Base-by-base conservation (phyloP, 768 basidiomycete species). In the Mycena latifolia region DNA sequence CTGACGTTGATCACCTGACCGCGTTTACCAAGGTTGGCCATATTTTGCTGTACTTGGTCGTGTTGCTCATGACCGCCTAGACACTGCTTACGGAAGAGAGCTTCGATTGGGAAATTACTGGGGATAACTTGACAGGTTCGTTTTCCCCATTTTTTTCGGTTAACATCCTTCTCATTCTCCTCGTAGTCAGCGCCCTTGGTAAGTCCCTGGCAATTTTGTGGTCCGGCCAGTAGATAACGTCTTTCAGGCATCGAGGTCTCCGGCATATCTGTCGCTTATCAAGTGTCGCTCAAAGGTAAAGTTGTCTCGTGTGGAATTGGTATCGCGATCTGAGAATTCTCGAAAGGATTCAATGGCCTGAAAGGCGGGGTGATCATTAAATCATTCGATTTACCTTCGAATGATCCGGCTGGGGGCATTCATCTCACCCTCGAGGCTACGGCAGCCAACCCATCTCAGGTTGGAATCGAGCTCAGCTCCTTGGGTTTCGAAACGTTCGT, bases 371-470 rank as follows among this genome's bases (percentile, higher is more conserved):
- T 93, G 22, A 77, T 75, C 27, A 90, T 93, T 64, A 77, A 88
- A 27, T 84, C 86, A 3, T 93, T 93, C 69, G 89, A 92, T 76
- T 76, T 93, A 27, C 91, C 92, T 0, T 79, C 82, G 14, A 83
- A 93, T 71, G 91, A 92, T 69, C 90, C 90, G 1, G 85, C 83
- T 12, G 92, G 91, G 22, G 91, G 92, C 15, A 88, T 93, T 57
- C 86, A 86, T 71, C 78, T 93, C 43, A 91, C 88, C 5, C 78
- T 93, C 20, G 78, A 90, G 57, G 86, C 91, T 0, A 83, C 81
- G 12, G 78, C 88, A 3, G 77, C 81, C 1, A 93, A 92, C 69
- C 92, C 92, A 31, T 89, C 91, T 1, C 90, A 92, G 82, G 89
- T 93, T 41, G 92, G 92, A 28, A 86, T 93, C 15, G 78, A 86